Evolutionary conservation across 148 eudicot genomes (phyloP).

Genomic region (Dianthus caryophyllus): DNA sequence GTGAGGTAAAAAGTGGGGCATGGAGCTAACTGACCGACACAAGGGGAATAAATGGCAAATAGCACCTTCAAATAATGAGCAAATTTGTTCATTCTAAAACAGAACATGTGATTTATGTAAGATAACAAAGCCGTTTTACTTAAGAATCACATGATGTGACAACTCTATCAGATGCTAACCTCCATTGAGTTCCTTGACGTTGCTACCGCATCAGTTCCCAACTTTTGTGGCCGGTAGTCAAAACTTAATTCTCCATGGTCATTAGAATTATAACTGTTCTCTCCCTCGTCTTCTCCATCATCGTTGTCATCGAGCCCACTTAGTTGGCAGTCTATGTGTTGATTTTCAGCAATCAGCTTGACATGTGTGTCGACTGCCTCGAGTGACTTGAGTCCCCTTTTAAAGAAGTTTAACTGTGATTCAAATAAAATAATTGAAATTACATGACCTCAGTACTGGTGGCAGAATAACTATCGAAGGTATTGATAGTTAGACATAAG

Average conservation of each 20-base stretch:
- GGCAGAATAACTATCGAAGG: background rate
- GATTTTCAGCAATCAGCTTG: constrained; percentile 65
- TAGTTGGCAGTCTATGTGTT: constrained; percentile 78
- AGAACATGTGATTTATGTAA: constrained; percentile 10
- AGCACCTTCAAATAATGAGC: background rate
- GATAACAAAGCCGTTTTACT: constrained; percentile 1
- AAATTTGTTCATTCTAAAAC: background rate
- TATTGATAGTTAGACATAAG: constrained; percentile 1
- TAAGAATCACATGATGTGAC: background rate
- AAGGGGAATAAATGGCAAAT: background rate
- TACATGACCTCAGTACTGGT: background rate
- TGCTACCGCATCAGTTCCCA: constrained; percentile 47
- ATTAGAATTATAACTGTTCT: constrained; percentile 47
- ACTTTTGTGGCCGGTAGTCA: constrained; percentile 55
- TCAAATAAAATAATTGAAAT: constrained; percentile 10
- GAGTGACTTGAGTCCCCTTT: constrained; percentile 78
- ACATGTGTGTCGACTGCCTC: constrained; percentile 72
- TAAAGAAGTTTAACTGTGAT: constrained; percentile 80
- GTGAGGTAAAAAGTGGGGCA: too few species aligned
- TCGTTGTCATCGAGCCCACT: constrained; percentile 58
- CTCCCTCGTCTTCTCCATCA: constrained; percentile 51
- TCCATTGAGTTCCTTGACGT: constrained; percentile 74
- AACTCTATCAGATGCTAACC: constrained; percentile 40
- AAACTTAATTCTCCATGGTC: constrained; percentile 71
- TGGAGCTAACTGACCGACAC: too few species aligned